These are phyloP conservation scores for Astrothelium subdiscretum DNA, from an alignment of 495 filamentous ascomycete genomes.

Conservation along the genomic window DNA sequence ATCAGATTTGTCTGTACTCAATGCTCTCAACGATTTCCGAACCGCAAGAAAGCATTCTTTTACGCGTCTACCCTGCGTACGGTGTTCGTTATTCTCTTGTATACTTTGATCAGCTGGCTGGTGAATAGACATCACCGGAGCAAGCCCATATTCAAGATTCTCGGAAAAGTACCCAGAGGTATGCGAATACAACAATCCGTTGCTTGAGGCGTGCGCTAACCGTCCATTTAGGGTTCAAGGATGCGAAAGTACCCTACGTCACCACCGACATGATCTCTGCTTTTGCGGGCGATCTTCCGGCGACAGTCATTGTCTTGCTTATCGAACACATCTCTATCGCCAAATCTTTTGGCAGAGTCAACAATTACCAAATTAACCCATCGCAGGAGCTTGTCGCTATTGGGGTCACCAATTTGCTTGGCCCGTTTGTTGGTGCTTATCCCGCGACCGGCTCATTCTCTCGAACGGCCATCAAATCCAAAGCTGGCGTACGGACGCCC, in stretches of 20 bases:
- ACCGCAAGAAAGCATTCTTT: slow-evolving; percentile 66
- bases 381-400: slow-evolving; percentile 96
- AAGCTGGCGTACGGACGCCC: slow-evolving; percentile 89
- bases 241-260: slow-evolving; percentile 66
- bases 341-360: slow-evolving; percentile 92
- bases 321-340: slow-evolving; percentile 84
- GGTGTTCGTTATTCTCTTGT: slow-evolving; percentile 85
- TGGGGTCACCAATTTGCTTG: slow-evolving; percentile 81
- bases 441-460: slow-evolving; percentile 96
- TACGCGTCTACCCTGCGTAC: slow-evolving; percentile 82
- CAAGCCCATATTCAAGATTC: slow-evolving; percentile 51
- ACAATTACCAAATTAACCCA: slow-evolving; percentile 97
- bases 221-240: slow-evolving; percentile 52
- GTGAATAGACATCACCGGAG: slow-evolving; percentile 49
- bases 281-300: slow-evolving; percentile 57
- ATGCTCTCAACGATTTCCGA: slow-evolving; percentile 56
- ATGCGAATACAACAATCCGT: not conserved
- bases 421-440: slow-evolving; percentile 88
- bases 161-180: slow-evolving; percentile 70
- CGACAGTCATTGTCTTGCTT: slow-evolving; percentile 79
- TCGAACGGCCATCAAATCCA: slow-evolving; percentile 94
- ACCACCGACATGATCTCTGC: slow-evolving; percentile 48
- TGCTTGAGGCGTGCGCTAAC: not conserved
- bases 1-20: slow-evolving; percentile 61
- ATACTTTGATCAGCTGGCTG: slow-evolving; percentile 83